phyloP scores from a whole-genome alignment of 495 filamentous ascomycete species.

The Lasiosphaeria ovina region DNA sequence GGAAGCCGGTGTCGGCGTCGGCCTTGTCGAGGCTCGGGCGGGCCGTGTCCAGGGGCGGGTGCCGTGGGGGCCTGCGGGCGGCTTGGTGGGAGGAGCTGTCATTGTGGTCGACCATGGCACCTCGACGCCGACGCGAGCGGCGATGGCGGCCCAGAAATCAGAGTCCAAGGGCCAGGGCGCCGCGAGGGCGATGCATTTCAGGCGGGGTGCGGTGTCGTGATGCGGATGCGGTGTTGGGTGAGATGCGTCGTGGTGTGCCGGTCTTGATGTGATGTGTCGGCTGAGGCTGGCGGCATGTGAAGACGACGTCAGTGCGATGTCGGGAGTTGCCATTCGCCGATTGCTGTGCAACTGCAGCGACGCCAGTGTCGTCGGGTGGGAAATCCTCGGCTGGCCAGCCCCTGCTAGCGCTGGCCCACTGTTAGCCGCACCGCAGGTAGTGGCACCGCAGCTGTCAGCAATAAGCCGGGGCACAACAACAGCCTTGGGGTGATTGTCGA shows the following conservation, averaged over 20 bases:
- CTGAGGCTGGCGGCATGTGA: conserved; percentile 17
- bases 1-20: conserved; percentile 23
- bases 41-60: conserved; percentile 7
- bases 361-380: too few relatives aligned
- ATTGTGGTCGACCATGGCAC: conserved; percentile 29
- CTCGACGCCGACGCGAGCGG: conserved; percentile 17
- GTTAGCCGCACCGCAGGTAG: too few relatives aligned
- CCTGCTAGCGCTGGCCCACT: too few relatives aligned
- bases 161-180: conserved; percentile 2
- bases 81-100: conserved; percentile 22
- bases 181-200: conserved; percentile 12
- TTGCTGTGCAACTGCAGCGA: too few relatives aligned
- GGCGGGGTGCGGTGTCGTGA: neutral
- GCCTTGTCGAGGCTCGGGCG: conserved; percentile 23
- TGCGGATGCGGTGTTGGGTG: neutral
- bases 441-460: too few relatives aligned
- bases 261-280: neutral
- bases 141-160: conserved; percentile 6
- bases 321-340: conserved; percentile 12
- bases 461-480: too few relatives aligned
- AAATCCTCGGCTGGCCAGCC: too few relatives aligned
- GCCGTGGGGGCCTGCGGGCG: conserved; percentile 22
- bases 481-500: too few relatives aligned
- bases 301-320: conserved; percentile 16
- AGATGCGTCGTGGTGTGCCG: neutral